Conservation (phyloP, 78 protist genomes). For the Neovahlkampfia damariscottae region DNA sequence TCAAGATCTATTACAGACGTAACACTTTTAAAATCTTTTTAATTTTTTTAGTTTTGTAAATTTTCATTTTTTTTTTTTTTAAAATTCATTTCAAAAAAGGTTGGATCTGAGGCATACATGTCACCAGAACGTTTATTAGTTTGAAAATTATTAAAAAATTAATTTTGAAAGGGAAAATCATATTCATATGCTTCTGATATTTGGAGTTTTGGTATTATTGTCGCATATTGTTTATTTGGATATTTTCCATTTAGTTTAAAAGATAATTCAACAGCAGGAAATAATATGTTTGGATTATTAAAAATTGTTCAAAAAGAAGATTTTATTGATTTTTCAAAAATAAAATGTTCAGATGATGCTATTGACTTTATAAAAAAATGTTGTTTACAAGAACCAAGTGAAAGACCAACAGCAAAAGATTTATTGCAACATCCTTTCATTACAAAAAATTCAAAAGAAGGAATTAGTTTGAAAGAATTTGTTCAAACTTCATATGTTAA, state of each 20-base stretch:
- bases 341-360: too few relatives aligned
- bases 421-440: conserved; percentile 44
- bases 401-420: conserved; percentile 39
- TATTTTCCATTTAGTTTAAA: background rate
- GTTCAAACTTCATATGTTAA: too few relatives aligned
- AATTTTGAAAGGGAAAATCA: too few relatives aligned
- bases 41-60: too few relatives aligned
- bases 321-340: too few relatives aligned
- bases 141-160: too few relatives aligned
- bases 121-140: conserved; percentile 5
- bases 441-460: background rate
- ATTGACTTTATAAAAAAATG: conserved; percentile 3
- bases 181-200: conserved; percentile 5
- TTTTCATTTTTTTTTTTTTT: too few relatives aligned
- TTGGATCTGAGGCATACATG: background rate
- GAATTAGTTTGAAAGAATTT: too few relatives aligned
- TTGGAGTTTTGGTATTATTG: conserved; percentile 12
- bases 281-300: too few relatives aligned
- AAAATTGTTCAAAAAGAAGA: too few relatives aligned
- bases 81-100: background rate
- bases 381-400: conserved; percentile 16
- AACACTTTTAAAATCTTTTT: background rate
- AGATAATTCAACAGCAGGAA: too few relatives aligned
- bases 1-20: background rate
- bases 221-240: background rate